A percentile compares a stretch with the other conserved stretches of the same genome.
phyloP scores from a whole-genome alignment of 352 stramenopile genomes.

The Phytophthora nicotianae region DNA sequence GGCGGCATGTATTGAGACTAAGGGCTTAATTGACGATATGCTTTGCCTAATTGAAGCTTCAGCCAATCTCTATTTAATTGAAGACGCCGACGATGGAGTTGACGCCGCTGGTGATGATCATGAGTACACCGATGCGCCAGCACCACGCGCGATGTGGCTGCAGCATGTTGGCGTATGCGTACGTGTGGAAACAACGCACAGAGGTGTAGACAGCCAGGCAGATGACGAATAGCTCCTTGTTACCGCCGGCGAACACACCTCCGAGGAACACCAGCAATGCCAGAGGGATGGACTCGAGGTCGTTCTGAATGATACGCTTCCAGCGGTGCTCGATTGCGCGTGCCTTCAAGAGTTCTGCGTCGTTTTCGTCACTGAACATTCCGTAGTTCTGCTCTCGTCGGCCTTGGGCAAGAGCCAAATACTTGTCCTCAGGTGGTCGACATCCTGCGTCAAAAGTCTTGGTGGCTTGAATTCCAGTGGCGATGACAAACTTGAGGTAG shows the following conservation, averaged over 20 bases:
- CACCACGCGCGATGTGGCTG: conserved; percentile 56
- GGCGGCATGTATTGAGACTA: too few species aligned
- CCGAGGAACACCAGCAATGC: conserved; percentile 40
- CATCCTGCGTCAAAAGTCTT: conserved; percentile 46
- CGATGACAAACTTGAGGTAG: conserved; percentile 51
- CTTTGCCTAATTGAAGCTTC: background rate
- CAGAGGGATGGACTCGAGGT: conserved; percentile 55
- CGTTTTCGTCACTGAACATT: conserved; percentile 26
- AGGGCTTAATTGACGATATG: background rate
- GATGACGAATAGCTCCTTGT: conserved; percentile 34
- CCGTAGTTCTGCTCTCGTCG: conserved; percentile 43
- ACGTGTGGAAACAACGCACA: conserved; percentile 50
- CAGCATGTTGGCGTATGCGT: conserved; percentile 56
- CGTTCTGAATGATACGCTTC: conserved; percentile 53
- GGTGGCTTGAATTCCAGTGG: conserved; percentile 38
- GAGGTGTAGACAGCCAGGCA: conserved; percentile 43
- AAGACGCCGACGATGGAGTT: conserved; percentile 50
- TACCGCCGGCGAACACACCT: conserved; percentile 34
- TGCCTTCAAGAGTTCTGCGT: conserved; percentile 31
- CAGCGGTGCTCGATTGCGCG: conserved; percentile 48
- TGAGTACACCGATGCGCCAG: conserved; percentile 54
- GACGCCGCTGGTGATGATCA: conserved; percentile 36
- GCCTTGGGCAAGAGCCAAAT: conserved; percentile 38
- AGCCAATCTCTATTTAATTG: conserved; percentile 14
- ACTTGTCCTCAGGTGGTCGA: conserved; percentile 45